These are phyloP conservation scores for Margaritispora aquatica DNA, from an alignment of 495 filamentous ascomycete genomes.

Conservation along the genomic window DNA sequence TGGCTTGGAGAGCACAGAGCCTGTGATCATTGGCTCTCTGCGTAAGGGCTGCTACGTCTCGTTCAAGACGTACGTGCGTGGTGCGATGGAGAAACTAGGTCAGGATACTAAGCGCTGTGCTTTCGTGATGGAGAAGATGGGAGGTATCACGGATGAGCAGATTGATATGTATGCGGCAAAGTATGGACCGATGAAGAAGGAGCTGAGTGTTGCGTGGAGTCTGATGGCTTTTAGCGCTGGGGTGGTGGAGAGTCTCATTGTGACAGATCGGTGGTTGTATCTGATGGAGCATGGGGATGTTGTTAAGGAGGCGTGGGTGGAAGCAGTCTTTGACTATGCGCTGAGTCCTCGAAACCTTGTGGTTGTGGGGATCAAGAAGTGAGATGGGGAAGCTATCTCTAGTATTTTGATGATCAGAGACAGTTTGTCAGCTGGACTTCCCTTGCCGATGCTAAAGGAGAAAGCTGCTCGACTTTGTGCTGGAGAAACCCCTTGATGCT, in stretches of 20 bases:
- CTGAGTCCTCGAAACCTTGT: slow-evolving; percentile 84
- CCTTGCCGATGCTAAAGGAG: too few species aligned
- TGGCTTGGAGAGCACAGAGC: slow-evolving; percentile 46
- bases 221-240: slow-evolving; percentile 92
- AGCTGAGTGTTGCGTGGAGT: slow-evolving; percentile 82
- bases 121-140: slow-evolving; percentile 54
- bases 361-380: slow-evolving; percentile 77
- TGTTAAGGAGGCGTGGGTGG: slow-evolving; percentile 77
- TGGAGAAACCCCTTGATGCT: too few species aligned
- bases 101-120: slow-evolving; percentile 49
- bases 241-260: slow-evolving; percentile 82
- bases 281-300: slow-evolving; percentile 66
- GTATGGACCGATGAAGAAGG: slow-evolving; percentile 64
- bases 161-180: slow-evolving; percentile 59
- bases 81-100: slow-evolving; percentile 68
- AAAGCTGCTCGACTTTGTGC: too few species aligned
- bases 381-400: too few species aligned
- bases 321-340: slow-evolving; percentile 86
- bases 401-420: too few species aligned
- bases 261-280: slow-evolving; percentile 88
- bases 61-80: slow-evolving; percentile 71
- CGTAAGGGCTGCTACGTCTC: slow-evolving; percentile 72
- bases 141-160: slow-evolving; percentile 61
- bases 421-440: too few species aligned
- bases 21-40: slow-evolving; percentile 81